Evolutionary conservation across 768 basidiomycete species (phyloP).

Genomic region (Termitomyces sp.): DNA sequence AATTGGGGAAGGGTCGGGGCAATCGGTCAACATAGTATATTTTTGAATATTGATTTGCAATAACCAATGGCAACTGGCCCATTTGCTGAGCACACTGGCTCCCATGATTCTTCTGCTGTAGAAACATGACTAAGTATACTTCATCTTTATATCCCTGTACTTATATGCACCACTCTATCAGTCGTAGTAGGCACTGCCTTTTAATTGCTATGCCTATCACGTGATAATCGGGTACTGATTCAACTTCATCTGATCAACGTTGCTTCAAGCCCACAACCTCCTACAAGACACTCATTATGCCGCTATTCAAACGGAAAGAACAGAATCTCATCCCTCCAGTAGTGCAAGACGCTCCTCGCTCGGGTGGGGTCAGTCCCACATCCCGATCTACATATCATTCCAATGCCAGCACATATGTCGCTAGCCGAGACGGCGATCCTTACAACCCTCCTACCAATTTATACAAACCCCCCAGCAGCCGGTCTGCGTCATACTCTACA

Average conservation of each 20-base stretch:
- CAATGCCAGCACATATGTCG: constrained; percentile 59
- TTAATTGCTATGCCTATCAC: not conserved
- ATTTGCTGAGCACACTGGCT: not conserved
- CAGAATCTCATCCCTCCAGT: constrained; percentile 66
- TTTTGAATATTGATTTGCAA: not conserved
- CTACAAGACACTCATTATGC: constrained; percentile 40
- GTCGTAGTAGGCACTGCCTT: no score
- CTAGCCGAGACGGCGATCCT: constrained; percentile 53
- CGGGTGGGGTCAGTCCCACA: constrained; percentile 34
- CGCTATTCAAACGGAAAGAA: constrained; percentile 69
- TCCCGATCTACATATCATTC: constrained; percentile 42
- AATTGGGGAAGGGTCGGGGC: constrained; percentile 28
- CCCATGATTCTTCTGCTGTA: not conserved
- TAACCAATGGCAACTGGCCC: not conserved
- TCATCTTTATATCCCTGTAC: not conserved
- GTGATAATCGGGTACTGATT: not conserved
- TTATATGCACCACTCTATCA: no score
- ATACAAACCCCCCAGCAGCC: constrained; percentile 35
- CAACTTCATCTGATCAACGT: not conserved
- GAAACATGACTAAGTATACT: not conserved
- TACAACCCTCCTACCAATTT: constrained; percentile 60
- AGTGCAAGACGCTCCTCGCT: constrained; percentile 32
- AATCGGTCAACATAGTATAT: constrained; percentile 6
- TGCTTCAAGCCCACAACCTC: constrained; percentile 16
- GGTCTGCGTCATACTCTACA: constrained; percentile 12